Evolutionary conservation across 225 moss, liverwort and hornwort genomes (phyloP).

Genomic region (Neckera pumila): DNA sequence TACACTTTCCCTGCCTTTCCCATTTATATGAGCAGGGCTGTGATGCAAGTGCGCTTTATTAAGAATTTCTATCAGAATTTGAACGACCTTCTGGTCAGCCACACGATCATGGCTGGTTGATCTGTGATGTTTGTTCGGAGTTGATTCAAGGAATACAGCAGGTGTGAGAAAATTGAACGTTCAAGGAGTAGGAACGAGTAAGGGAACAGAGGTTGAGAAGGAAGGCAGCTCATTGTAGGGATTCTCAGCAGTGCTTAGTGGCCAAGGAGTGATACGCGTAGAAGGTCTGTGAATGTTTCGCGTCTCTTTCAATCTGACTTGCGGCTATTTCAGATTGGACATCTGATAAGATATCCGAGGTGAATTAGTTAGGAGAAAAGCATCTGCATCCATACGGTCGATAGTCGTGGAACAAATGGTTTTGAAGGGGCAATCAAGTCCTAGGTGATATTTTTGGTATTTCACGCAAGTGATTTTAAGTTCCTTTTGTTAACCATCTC

Average conservation of each 20-base stretch:
- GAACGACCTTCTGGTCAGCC: neutral
- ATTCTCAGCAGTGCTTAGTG: neutral
- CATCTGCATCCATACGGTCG: neutral
- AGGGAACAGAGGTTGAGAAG: neutral
- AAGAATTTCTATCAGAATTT: neutral
- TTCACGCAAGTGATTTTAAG: neutral
- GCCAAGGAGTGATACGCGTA: neutral
- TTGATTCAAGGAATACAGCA: neutral
- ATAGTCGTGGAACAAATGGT: neutral
- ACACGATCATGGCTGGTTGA: neutral
- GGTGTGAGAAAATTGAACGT: neutral
- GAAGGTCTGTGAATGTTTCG: neutral
- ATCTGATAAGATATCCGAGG: neutral
- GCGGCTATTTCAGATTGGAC: neutral
- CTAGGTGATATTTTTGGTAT: neutral
- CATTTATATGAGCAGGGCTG: neutral
- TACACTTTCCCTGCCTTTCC: neutral
- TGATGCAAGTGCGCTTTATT: neutral
- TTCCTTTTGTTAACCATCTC: neutral
- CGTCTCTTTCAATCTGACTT: neutral
- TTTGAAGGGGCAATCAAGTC: neutral
- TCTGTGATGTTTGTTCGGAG: neutral
- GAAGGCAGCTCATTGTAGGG: neutral
- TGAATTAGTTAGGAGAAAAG: neutral
- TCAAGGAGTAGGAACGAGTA: neutral